Evolutionary conservation across 768 basidiomycete genomes (phyloP), one percentile per base, ranked within the genome.

Genomic region (Mycena rosella): DNA sequence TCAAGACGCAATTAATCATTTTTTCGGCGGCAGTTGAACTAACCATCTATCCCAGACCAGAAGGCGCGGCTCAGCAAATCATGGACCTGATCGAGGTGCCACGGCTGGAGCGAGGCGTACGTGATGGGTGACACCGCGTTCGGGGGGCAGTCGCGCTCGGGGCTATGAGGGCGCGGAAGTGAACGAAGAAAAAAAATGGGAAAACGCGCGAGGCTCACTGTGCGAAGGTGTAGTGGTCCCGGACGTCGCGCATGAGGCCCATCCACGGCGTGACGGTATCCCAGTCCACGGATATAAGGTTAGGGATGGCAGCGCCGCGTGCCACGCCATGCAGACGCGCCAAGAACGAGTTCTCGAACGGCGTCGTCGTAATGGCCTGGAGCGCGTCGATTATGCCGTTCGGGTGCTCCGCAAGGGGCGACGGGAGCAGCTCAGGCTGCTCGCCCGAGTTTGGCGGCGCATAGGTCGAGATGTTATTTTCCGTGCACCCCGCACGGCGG

Each of bases 41-140:
- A 63, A 93, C 93, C 88, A 75, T 93, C 85, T 45, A 95, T 90
- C 17, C 91, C 93, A 13, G 85, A 79, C 94, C 94, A 95, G 75
- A 95, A 95, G 0, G 83, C 85, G 14, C 89, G 83, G 53, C 83
- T 78, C 45, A 95, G 79, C 4, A 95, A 78, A 52, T 91, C 91
- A 65, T 95, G 91, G 18, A 94, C 85, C 75, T 94, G 93, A 51
- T 78, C 78, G 8, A 95, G 76, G 75, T 95, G 92, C 44, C 74
- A 82, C 17, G 79, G 68, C 58, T 87, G 87, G 15, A 95, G 84
- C 32, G 86, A 84, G 20, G 84, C 82, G 67, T 94, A 95, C 8
- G 82, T 82, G 63, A 95, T 89, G 2, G 92, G 89, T 3, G 84
- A 86, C 18, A 73, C 64, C 1, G 74, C 63, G 69, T 87, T 84